Percentiles rank a stretch among this genome's conserved stretches.
phyloP scores from a whole-genome alignment of 345 rosid species.

The Eucalyptus paniculata region DNA sequence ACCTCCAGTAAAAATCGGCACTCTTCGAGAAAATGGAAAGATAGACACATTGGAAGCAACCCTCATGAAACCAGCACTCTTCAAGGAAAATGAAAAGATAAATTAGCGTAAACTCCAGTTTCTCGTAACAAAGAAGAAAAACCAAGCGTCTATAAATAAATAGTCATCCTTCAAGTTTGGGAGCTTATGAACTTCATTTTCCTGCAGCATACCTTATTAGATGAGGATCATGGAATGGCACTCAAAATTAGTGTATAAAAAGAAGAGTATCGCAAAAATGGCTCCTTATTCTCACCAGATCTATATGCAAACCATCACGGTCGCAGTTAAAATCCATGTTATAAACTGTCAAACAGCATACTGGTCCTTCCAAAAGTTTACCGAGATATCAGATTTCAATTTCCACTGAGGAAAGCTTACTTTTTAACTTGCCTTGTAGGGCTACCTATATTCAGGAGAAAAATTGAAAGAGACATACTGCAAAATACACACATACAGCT shows the following conservation, averaged over 20 bases:
- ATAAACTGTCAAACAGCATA: background rate
- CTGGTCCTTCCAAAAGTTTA: background rate
- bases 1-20: background rate
- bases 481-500: background rate
- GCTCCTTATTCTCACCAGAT: background rate
- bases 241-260: background rate
- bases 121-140: background rate
- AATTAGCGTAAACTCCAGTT: background rate
- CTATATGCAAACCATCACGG: background rate
- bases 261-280: background rate
- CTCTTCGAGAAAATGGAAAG: background rate
- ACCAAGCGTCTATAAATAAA: background rate
- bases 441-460: background rate
- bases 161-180: background rate
- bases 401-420: background rate
- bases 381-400: background rate
- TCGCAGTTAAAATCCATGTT: background rate
- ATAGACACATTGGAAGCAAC: background rate
- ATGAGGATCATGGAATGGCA: background rate
- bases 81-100: background rate
- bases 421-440: background rate
- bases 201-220: background rate
- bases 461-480: background rate
- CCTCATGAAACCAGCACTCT: background rate
- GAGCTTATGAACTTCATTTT: background rate